Evolutionary conservation across 257 asterid species (phyloP), one percentile per base, ranked within the genome.

Genomic region (Penstemon newberryi): DNA sequence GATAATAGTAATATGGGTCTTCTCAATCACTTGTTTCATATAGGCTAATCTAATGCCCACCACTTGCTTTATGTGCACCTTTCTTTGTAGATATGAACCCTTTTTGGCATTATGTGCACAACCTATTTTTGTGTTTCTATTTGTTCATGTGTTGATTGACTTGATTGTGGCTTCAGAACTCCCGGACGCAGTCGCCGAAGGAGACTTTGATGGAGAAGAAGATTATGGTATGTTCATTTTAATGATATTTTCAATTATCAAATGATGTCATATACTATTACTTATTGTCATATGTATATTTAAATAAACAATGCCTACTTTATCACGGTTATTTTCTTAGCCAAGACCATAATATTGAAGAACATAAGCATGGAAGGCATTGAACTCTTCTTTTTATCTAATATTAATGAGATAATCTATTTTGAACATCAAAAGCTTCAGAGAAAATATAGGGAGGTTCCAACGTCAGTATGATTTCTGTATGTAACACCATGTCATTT

Each of bases 181-280:
- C 68, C 94, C 96, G 1, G 95, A 90, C 12, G 95, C 83, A 0
- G 95, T 87, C 59, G 96, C 72, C 43, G 97, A 78, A 61, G 96
- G 76, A 55, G 85, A 77, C 64, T 82, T 89, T 25, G 96, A 79
- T 73, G 76, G 79, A 47, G 96, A 80, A 69, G 84, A 70, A 60
- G 78, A 44, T 33, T 18, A 56, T 19, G 91, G 85, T 83, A 72
- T 5, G 81, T 72, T 67, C 56, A 60, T 43, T 65, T 56, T 65
- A 77, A 47, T 67, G 57, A 47, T 64, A 5, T 59, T 15, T 15
- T 15, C 18, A 15, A 15, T 15, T 15, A 15, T 15, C 18, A 15
- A 15, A 15, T 15, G 18, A 15, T 15, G 18, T 15, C 18, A 15
- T 15, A 15, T 15, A 15, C 18, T 15, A 15, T 15, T 15, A 15